Conservation (phyloP, 192 early-diverging fungal genomes). For the Backusella westeae region DNA sequence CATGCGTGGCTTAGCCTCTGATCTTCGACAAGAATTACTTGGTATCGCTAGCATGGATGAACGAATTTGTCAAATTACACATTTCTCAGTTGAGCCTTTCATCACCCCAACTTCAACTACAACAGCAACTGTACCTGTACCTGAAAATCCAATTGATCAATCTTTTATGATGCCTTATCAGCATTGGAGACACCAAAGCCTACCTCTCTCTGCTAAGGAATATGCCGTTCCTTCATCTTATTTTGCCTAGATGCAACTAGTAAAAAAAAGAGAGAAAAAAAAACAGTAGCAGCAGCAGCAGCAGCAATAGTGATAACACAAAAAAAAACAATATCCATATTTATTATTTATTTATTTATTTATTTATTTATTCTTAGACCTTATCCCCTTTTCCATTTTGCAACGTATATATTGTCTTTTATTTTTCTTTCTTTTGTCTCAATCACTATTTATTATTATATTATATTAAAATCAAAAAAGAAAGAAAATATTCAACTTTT, state of each 20-base stretch:
- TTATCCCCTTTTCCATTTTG: not conserved
- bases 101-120: not conserved
- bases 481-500: not conserved
- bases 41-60: constrained; percentile 22
- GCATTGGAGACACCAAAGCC: constrained; percentile 18
- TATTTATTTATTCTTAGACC: not conserved
- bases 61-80: constrained; percentile 20
- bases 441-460: not conserved
- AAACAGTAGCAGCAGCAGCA: not conserved
- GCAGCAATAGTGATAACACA: too few relatives aligned
- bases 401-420: not conserved
- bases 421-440: not conserved
- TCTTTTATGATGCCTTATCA: not conserved
- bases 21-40: constrained; percentile 25
- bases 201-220: constrained; percentile 11
- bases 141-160: constrained; percentile 6
- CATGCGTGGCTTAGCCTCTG: constrained; percentile 41
- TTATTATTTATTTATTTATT: not conserved
- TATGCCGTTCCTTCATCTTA: not conserved
- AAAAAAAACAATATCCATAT: not conserved
- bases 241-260: not conserved
- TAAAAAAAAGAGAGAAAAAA: not conserved
- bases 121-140: not conserved
- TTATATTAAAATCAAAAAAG: not conserved
- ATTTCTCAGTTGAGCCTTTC: not conserved